A percentile compares a stretch with the other conserved stretches of the same genome.
Evolutionary conservation across 352 stramenopile genomes (phyloP).

Genomic region (Sclerospora graminicola): DNA sequence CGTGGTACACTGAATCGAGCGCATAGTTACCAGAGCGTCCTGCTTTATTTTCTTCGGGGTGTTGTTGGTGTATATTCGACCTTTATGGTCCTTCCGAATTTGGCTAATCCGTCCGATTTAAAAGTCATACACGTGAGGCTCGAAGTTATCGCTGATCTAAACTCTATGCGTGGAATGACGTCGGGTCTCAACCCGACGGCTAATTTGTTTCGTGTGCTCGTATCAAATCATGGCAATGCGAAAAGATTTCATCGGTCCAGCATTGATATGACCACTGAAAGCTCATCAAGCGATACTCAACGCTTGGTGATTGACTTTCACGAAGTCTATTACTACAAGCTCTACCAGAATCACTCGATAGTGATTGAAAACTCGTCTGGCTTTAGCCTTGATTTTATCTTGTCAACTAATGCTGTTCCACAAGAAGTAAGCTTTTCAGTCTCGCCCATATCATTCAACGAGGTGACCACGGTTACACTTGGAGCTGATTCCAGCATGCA

Average conservation of each 20-base stretch:
- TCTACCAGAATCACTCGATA: too few species aligned
- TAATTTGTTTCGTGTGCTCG: conserved; percentile 79
- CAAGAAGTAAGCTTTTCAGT: conserved; percentile 80
- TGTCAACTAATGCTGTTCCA: conserved; percentile 69
- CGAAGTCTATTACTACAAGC: too few species aligned
- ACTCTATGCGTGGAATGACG: conserved; percentile 73
- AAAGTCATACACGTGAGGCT: conserved; percentile 83
- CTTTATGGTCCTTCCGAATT: conserved; percentile 80
- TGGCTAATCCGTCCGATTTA: conserved; percentile 68
- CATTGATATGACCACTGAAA: conserved; percentile 32
- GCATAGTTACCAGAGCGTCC: conserved; percentile 74
- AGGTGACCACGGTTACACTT: too few species aligned
- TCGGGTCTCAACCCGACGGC: conserved; percentile 48
- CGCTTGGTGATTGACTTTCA: too few species aligned
- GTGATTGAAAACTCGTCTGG: too few species aligned
- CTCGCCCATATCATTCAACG: conserved; percentile 74
- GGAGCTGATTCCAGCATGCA: conserved; percentile 58
- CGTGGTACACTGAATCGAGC: conserved; percentile 60
- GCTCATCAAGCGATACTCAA: too few species aligned
- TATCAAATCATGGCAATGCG: conserved; percentile 56
- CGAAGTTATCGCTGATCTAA: conserved; percentile 81
- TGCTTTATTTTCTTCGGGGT: conserved; percentile 75
- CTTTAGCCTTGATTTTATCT: conserved; percentile 79
- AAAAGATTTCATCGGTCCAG: conserved; percentile 56
- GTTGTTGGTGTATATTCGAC: conserved; percentile 78